Base-by-base conservation (phyloP, 495 filamentous ascomycete species). In the Annulohypoxylon moriforme region DNA sequence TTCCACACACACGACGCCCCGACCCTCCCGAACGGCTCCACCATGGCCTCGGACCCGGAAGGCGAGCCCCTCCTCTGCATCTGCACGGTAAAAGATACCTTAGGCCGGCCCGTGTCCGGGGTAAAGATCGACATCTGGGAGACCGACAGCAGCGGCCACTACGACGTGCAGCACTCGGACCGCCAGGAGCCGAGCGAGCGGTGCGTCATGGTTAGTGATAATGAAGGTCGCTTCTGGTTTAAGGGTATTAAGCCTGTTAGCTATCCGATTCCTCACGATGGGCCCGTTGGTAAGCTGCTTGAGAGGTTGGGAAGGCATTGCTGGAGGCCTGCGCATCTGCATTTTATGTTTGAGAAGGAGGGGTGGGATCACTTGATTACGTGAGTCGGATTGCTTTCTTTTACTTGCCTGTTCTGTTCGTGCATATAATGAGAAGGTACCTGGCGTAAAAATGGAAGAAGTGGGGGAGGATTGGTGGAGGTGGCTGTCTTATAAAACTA, bases 41-140 rank as follows among this genome's bases (percentile, higher is more conserved):
- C 75, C 72, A 94, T 98, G 84, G 90, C 91, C 13, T 88, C 89
- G 64, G 93, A 95, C 72, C 84, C 88, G 0, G 81, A 84, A 33
- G 92, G 92, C 20, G 86, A 89, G 75, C 90, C 92, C 0, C 87
- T 93, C 70, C 87, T 97, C 10, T 90, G 93, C 13, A 75, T 94
- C 14, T 95, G 94, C 81, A 92, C 86, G 0, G 81, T 98, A 61
- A 86, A 85, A 52, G 92, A 97, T 79, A 87, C 85, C 0, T 31
- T 76, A 5, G 94, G 93, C 0, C 82, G 81, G 10, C 93, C 94
- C 0, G 83, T 97, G 24, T 64, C 82, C 11, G 88, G 82, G 53
- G 93, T 91, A 1, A 92, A 90, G 76, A 87, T 97, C 70, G 93
- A 97, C 78, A 93, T 97, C 75, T 98, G 94, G 94, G 94, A 97